Percentiles rank a stretch among this genome's conserved stretches.
These are phyloP conservation scores for Phaffia australis DNA, from an alignment of 768 basidiomycete species.

Conservation along the genomic window DNA sequence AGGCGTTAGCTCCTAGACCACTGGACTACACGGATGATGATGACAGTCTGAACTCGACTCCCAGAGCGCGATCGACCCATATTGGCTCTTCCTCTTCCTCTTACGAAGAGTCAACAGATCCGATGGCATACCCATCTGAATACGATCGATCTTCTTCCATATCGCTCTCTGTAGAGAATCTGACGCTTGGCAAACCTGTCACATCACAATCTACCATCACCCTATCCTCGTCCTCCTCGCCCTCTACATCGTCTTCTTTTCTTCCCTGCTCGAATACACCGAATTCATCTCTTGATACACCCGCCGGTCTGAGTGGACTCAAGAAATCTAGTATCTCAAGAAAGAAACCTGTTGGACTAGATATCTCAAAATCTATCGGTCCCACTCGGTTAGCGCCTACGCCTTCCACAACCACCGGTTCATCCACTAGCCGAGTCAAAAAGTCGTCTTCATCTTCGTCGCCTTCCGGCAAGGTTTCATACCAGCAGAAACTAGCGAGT, in stretches of 20 bases:
- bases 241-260: not conserved
- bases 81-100: not conserved
- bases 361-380: slow-evolving; percentile 33
- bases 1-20: slow-evolving; percentile 23
- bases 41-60: slow-evolving; percentile 7
- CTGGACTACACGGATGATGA: slow-evolving; percentile 9
- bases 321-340: slow-evolving; percentile 32
- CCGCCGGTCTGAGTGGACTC: slow-evolving; percentile 18
- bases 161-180: slow-evolving; percentile 5
- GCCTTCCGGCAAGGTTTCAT: slow-evolving; percentile 13
- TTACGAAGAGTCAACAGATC: too few species aligned
- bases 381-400: slow-evolving; percentile 33
- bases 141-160: not conserved
- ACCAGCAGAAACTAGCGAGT: slow-evolving; percentile 63
- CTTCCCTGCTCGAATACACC: not conserved
- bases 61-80: not conserved
- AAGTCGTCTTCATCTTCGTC: slow-evolving; percentile 7
- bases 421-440: slow-evolving; percentile 11
- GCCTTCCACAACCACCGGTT: slow-evolving; percentile 22
- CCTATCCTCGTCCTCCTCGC: slow-evolving; percentile 1
- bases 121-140: too few species aligned
- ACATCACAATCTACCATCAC: slow-evolving; percentile 1
- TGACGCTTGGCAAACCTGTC: not conserved
- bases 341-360: slow-evolving; percentile 37
- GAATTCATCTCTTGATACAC: not conserved